Evolutionary conservation across 208 protist genomes (phyloP), one percentile per base, ranked within the genome.

Genomic region (Strigomonas culicis): DNA sequence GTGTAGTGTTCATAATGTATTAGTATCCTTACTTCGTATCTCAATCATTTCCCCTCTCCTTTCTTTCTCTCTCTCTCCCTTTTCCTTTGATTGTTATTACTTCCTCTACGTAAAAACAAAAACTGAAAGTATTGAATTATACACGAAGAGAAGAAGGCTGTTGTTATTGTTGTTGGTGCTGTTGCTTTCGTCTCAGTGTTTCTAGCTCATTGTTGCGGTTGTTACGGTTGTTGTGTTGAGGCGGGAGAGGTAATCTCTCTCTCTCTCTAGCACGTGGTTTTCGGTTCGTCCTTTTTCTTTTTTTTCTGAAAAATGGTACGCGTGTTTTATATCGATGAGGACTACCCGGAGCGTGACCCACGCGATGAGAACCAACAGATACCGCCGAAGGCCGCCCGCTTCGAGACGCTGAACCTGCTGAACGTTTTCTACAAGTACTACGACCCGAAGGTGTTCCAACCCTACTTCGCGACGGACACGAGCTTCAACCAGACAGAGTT

Each of bases 401-500:
- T n/a, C 17, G 39, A 46, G 39, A 46, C 10, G 17, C 17, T 46
- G 39, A 17, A 10, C 11, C 11, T n/a, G 17, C 11, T 46, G 11
- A 46, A 46, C 17, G 39, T 46, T 10, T 46, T 46, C 17, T 46
- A 46, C 19, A 52, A 52, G 11, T 19, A 27, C n/a, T 52, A 52
- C 11, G 11, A 52, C 6, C 47, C 47, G n/a, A 52, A 7, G 6
- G 11, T 22, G 19, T 28, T 24, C 47, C 36, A 41, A 41, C 36
- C 36, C 36, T 13, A 6, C 6, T 41, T 13, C 36, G 13, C 6
- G 36, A 6, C 6, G 8, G 8, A 13, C 36, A 41, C 36, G 6
- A 6, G 8, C 6, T 13, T 13, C 13, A 17, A 6, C 36, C 36
- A 6, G 13, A 67, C 43, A 51, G 65, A 75, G 36, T 59, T 77